A percentile compares a stretch with the other conserved stretches of the same genome.
Evolutionary conservation across 1,284 basidiomycete genomes (phyloP).

Genomic region (Cerrena zonata): DNA sequence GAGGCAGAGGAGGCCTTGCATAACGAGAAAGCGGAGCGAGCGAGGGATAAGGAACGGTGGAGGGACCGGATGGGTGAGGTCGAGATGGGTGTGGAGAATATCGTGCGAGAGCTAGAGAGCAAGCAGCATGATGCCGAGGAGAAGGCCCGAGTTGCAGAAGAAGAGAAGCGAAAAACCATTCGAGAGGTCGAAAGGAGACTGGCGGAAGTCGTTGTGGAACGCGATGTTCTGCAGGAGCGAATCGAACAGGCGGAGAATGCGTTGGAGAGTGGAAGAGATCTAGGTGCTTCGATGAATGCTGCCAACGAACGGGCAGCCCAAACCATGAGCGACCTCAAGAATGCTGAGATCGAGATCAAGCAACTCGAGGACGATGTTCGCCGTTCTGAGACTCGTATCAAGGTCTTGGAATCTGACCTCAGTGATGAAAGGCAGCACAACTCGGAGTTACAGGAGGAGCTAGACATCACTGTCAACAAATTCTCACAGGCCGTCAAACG

Average conservation of each 20-base stretch:
- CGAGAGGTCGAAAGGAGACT: constrained; percentile 44
- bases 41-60: constrained; percentile 61
- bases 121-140: constrained; percentile 49
- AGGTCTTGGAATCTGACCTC: constrained; percentile 48
- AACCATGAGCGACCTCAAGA: constrained; percentile 49
- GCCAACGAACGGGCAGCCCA: constrained; percentile 55
- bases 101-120: constrained; percentile 59
- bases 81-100: constrained; percentile 58
- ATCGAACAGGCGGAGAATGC: constrained; percentile 56
- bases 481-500: constrained; percentile 18
- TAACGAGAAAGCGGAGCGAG: constrained; percentile 49
- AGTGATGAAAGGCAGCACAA: constrained; percentile 41
- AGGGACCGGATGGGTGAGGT: constrained; percentile 63
- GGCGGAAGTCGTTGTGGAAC: constrained; percentile 41
- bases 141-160: constrained; percentile 34
- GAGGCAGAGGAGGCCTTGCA: constrained; percentile 40
- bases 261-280: constrained; percentile 54
- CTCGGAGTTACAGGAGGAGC: constrained; percentile 30
- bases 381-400: constrained; percentile 42
- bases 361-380: constrained; percentile 52
- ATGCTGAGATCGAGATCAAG: constrained; percentile 49
- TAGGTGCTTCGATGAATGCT: constrained; percentile 58
- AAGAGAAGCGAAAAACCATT: constrained; percentile 40
- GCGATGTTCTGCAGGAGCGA: constrained; percentile 50
- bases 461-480: constrained; percentile 29